Evolutionary conservation across 2,329 filamentous ascomycete genomes (phyloP), one percentile per base, ranked within the genome.

Genomic region (Pseudocercospora ulei): DNA sequence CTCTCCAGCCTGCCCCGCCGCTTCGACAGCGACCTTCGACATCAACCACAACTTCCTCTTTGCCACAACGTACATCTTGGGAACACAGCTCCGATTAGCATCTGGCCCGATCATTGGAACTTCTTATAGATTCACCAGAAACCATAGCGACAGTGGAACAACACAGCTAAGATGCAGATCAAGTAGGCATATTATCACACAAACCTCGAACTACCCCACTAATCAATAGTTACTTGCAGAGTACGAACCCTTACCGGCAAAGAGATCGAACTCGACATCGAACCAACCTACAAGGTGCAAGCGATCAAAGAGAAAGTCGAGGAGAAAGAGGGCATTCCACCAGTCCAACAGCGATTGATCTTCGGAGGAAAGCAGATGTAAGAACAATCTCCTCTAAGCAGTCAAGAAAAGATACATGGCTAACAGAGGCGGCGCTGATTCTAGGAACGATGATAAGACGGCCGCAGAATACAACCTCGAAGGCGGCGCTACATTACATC

Each of bases 301-400:
- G 79, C 87, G 63, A 96, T 98, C 72, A 98, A 98, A 73, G 90
- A 96, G 67, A 87, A 88, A 57, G 90, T 98, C 39, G 90, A 98
- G 65, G 90, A 98, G 70, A 96, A 96, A 68, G 90, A 96, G 62
- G 90, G 90, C 41, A 98, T 98, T 56, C 88, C 90, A 27, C 90
- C 90, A 1, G 86, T 90, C 11, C 90, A 98, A 67, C 90, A 98
- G 66, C 80, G 90, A 43, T 70, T 98, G 51, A 98, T 98, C 58
- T 95, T 81, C 60, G 86, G 88, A 38, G 90, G 90, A 57, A 98
- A 98, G 71, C 90, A 98, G 64, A 95, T 98, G 90, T 95, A 55
- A 36, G 63, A 18, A n/a, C n/a, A n/a, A n/a, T n/a, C n/a, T n/a
- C n/a, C n/a, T n/a, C n/a, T n/a, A n/a, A n/a, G n/a, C n/a, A n/a